A percentile compares a stretch with the other conserved stretches of the same genome.
Evolutionary conservation across 257 asterid genomes (phyloP).

Genomic region (Eucommia ulmoides): DNA sequence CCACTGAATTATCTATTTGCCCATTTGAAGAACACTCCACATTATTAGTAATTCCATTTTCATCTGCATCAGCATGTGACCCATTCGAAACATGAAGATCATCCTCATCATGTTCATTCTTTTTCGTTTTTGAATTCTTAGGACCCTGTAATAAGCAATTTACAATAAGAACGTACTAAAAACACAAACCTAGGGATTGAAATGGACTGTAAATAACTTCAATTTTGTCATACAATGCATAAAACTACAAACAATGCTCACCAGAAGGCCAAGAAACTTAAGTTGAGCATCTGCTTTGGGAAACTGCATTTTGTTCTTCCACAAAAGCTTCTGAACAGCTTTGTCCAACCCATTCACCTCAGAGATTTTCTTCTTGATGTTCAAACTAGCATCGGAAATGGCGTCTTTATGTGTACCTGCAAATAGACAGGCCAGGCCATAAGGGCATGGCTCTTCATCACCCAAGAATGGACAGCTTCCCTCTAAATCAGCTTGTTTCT

Average conservation of each 20-base stretch:
- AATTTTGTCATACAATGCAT: too few relatives aligned
- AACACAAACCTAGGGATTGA: too few relatives aligned
- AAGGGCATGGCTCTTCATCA: slow-evolving; percentile 59
- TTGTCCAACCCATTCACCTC: slow-evolving; percentile 60
- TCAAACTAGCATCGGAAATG: slow-evolving; percentile 10
- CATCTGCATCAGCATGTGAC: slow-evolving; percentile 24
- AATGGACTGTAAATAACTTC: too few relatives aligned
- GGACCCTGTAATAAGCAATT: slow-evolving; percentile 26
- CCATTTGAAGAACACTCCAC: slow-evolving; percentile 16
- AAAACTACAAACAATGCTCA: slow-evolving; percentile 14
- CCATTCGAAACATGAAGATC: slow-evolving; percentile 24
- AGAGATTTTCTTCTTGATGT: slow-evolving; percentile 14
- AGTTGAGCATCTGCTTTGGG: slow-evolving; percentile 69
- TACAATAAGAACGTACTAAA: too few relatives aligned
- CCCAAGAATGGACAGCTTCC: slow-evolving; percentile 69
- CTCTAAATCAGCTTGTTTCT: slow-evolving; percentile 87
- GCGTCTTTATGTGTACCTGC: slow-evolving; percentile 52
- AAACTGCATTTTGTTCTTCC: slow-evolving; percentile 89
- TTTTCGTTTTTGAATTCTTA: slow-evolving; percentile 28
- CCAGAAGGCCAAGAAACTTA: slow-evolving; percentile 69
- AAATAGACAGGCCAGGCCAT: slow-evolving; percentile 79
- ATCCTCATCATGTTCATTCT: slow-evolving; percentile 21
- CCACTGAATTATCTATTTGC: slow-evolving; percentile 16
- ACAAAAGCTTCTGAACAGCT: slow-evolving; percentile 86
- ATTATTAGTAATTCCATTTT: slow-evolving; percentile 19